phyloP scores from a whole-genome alignment of 2,329 filamentous ascomycete genomes.

The Fusarium virguliforme region DNA sequence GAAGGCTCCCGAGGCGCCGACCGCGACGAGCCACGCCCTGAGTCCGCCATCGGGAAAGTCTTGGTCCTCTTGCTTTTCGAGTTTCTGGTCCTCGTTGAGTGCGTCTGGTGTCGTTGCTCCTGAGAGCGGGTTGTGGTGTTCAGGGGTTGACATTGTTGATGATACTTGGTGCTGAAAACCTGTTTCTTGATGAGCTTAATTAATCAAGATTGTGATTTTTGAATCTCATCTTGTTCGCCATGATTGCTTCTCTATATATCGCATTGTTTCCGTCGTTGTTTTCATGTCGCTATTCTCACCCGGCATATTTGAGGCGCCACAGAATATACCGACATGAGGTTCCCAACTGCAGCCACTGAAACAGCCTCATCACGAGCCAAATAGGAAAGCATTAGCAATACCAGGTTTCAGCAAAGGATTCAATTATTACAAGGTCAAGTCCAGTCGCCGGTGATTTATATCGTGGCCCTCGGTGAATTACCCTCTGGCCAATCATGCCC shows the following conservation, averaged over 20 bases:
- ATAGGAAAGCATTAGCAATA: neutral
- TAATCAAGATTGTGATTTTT: neutral
- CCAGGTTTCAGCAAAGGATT: neutral
- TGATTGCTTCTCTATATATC: neutral
- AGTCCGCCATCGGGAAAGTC: conserved; percentile 21
- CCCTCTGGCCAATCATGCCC: neutral
- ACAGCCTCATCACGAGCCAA: neutral
- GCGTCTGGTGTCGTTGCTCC: conserved; percentile 5
- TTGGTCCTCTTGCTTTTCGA: neutral
- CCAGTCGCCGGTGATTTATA: conserved; percentile 6
- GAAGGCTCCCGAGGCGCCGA: conserved; percentile 40
- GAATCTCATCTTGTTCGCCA: neutral
- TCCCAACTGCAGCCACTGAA: neutral
- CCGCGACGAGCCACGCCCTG: conserved; percentile 40
- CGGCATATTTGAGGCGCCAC: neutral
- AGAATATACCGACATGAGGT: neutral
- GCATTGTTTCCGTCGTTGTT: neutral
- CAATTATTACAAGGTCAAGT: neutral
- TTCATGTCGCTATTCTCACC: conserved; percentile 11
- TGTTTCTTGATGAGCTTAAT: neutral
- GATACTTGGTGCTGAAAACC: neutral
- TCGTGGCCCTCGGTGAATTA: conserved; percentile 2
- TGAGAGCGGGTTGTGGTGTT: neutral
- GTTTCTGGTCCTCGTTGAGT: conserved; percentile 9
- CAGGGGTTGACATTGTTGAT: neutral